These are phyloP conservation scores for Mortierella polycephala DNA, from an alignment of 371 early-diverging fungal genomes.

Conservation along the genomic window DNA sequence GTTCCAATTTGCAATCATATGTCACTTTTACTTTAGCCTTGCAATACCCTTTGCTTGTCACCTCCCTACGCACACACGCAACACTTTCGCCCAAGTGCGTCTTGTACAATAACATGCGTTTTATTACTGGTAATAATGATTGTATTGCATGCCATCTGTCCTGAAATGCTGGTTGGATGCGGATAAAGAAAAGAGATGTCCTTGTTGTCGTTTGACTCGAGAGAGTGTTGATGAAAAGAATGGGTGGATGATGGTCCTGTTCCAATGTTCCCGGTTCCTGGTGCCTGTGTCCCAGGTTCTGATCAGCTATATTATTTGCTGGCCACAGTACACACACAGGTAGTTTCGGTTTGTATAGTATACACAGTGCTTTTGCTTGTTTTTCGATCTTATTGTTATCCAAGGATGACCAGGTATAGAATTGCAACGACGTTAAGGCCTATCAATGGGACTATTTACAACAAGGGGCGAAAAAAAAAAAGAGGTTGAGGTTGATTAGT, in stretches of 20 bases:
- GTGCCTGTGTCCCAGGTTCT: too few species aligned
- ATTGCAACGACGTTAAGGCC: slow-evolving; percentile 86
- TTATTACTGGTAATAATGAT: too few species aligned
- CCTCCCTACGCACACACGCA: too few species aligned
- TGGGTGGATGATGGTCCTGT: too few species aligned
- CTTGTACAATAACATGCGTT: too few species aligned
- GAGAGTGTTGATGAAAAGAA: neutral
- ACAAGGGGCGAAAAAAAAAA: neutral
- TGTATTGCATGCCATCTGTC: too few species aligned
- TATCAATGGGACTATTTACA: slow-evolving; percentile 82
- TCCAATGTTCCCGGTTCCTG: neutral
- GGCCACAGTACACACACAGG: neutral
- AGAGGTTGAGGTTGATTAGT: neutral
- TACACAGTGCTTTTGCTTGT: neutral
- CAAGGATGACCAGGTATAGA: slow-evolving; percentile 84
- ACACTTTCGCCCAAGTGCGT: too few species aligned
- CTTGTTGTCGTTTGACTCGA: too few species aligned
- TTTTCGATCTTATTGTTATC: slow-evolving; percentile 56
- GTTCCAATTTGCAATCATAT: neutral
- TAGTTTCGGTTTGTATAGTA: neutral
- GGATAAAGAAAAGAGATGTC: too few species aligned
- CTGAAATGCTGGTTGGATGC: too few species aligned
- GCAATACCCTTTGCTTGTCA: too few species aligned
- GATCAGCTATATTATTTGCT: too few species aligned
- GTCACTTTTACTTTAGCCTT: neutral